Base-by-base conservation (phyloP, 345 rosid species). In the Viola odorata region DNA sequence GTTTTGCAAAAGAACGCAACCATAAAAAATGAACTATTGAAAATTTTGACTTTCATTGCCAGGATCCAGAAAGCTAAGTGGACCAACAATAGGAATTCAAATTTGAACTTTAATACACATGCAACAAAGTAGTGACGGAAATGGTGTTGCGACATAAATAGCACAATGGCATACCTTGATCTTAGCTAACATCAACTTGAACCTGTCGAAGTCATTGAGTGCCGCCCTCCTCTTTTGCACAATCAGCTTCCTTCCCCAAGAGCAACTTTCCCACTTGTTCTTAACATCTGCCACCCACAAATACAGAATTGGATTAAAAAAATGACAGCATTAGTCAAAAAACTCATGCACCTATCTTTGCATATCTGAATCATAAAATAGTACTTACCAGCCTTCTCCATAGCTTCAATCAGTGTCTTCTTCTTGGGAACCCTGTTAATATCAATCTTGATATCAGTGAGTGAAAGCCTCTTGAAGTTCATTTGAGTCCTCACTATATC, bases 401-500 rank as follows among this genome's bases (percentile, higher is more conserved):
- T 87, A 7, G 97, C 95, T 75, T 88, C 86, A 63, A 90, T 77
- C 60, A 94, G 78, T 45, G 80, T 73, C 81, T 86, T 94, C 90
- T 94, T 94, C 75, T 73, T 82, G 0, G 97, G 96, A 41, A 88
- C 86, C 60, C 95, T 72, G 60, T 82, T 78, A 62, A 92, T 92
- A 13, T 87, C 91, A 68, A 89, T 83, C 50, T 78, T 91, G 58
- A 92, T 89, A 65, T 92, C 96, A 0, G 98, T 89, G 1, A 92
- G 89, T 7, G 96, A 76, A 37, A 92, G 81, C 73, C 98, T 89
- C 88, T 92, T 92, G 70, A 92, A 89, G 60, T 89, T 89, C 81
- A 87, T 92, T 76, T 89, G 98, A 64, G 86, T 67, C 69, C 98
- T 83, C 58, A 89, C 91, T 94, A 87, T 87, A 69, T 85, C 95